A percentile compares a stretch with the other conserved stretches of the same genome.
These are phyloP conservation scores for Neurospora discreta DNA, from an alignment of 495 filamentous ascomycete species.

Conservation along the genomic window DNA sequence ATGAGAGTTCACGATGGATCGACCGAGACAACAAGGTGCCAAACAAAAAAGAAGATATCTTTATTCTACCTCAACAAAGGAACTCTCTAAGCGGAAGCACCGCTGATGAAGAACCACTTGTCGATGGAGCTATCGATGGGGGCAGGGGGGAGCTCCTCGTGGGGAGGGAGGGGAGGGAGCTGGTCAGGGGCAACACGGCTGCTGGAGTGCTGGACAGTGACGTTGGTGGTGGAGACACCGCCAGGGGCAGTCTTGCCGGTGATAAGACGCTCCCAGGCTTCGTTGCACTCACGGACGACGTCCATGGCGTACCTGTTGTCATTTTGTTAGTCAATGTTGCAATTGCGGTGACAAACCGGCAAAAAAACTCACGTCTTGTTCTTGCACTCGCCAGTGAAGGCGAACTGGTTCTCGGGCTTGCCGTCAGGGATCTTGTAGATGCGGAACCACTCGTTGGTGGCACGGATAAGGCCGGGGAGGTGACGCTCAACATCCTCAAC, in stretches of 20 bases:
- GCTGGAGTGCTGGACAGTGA: constrained; percentile 56
- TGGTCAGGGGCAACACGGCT: constrained; percentile 51
- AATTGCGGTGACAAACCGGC: background rate
- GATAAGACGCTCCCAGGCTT: constrained; percentile 95
- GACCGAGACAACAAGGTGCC: background rate
- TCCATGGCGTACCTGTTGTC: constrained; percentile 70
- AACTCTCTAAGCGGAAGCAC: constrained; percentile 64
- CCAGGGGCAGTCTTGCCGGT: constrained; percentile 71
- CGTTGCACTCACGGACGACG: constrained; percentile 86
- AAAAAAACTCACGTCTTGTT: constrained; percentile 70
- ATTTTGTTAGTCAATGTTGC: constrained; percentile 12
- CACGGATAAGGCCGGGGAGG: constrained; percentile 88
- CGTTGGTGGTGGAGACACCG: constrained; percentile 72
- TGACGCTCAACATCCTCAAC: constrained; percentile 99
- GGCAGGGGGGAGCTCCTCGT: constrained; percentile 69
- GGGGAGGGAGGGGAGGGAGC: constrained; percentile 59
- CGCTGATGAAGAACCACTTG: constrained; percentile 99
- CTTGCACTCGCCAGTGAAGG: constrained; percentile 99
- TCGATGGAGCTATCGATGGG: constrained; percentile 94
- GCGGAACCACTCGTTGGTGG: constrained; percentile 99
- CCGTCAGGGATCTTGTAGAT: constrained; percentile 99
- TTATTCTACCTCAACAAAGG: background rate
- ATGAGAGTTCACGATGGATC: background rate
- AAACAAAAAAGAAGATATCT: background rate
- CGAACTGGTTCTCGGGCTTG: constrained; percentile 99